Percentiles rank a stretch among this genome's conserved stretches.
phyloP scores from a whole-genome alignment of 371 early-diverging fungal genomes.

The Encephalitozoon romaleae region DNA sequence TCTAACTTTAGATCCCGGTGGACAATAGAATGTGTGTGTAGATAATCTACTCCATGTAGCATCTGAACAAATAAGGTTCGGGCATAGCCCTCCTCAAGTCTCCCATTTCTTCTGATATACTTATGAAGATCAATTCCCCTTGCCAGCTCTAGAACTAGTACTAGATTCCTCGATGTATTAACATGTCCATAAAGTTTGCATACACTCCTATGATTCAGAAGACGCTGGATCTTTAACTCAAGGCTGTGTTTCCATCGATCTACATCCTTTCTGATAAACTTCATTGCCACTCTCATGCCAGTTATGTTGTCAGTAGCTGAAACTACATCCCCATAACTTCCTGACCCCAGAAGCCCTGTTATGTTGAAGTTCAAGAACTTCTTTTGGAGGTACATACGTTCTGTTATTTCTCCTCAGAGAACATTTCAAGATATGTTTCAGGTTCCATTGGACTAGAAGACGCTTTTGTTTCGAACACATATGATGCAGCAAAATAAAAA shows the following conservation, averaged over 20 bases:
- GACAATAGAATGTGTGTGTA: slow-evolving; percentile 20
- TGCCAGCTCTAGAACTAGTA: background rate
- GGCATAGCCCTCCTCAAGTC: background rate
- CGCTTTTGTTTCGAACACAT: background rate
- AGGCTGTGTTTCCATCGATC: background rate
- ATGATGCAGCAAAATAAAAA: background rate
- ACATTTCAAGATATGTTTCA: background rate
- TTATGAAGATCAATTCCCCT: background rate
- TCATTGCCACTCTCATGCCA: background rate
- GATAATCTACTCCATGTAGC: slow-evolving; percentile 20
- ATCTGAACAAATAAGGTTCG: background rate
- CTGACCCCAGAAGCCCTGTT: background rate
- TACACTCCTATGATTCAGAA: background rate
- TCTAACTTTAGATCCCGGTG: slow-evolving; percentile 41
- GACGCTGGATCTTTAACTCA: background rate
- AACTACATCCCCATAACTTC: background rate
- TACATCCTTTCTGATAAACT: background rate
- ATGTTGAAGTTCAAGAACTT: background rate
- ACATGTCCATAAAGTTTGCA: background rate
- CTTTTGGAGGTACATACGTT: background rate
- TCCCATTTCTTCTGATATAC: background rate
- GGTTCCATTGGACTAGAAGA: background rate
- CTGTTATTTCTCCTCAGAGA: background rate
- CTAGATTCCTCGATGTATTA: background rate
- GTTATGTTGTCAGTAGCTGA: background rate